These are phyloP conservation scores for Aspergillus calidoustus DNA, from an alignment of 2,329 filamentous ascomycete species.

Conservation along the genomic window DNA sequence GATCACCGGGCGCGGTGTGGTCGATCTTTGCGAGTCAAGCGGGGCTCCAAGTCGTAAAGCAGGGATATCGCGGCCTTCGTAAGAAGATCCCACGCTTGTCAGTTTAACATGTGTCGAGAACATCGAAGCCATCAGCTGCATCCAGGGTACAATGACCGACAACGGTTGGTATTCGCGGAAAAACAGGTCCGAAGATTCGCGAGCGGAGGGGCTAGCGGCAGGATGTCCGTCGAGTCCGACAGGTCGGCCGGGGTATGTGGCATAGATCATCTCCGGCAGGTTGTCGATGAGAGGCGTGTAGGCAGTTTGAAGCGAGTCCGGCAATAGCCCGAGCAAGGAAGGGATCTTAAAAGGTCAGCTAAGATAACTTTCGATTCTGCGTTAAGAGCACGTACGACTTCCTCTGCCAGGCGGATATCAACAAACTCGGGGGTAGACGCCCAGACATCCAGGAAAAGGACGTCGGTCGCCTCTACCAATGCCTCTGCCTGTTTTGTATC, in stretches of 20 bases:
- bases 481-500: slow-evolving; percentile 70
- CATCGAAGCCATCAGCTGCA: slow-evolving; percentile 86
- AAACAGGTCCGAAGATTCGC: slow-evolving; percentile 62
- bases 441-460: slow-evolving; percentile 89
- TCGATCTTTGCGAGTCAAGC: slow-evolving; percentile 50
- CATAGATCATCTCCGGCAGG: slow-evolving; percentile 74
- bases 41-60: slow-evolving; percentile 75
- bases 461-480: slow-evolving; percentile 72
- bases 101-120: slow-evolving; percentile 79
- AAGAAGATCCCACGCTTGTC: slow-evolving; percentile 79
- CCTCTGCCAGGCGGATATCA: slow-evolving; percentile 78
- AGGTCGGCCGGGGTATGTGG: slow-evolving; percentile 67
- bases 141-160: slow-evolving; percentile 85
- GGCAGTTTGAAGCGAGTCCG: slow-evolving; percentile 70
- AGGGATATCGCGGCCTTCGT: slow-evolving; percentile 83
- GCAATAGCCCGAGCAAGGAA: slow-evolving; percentile 78
- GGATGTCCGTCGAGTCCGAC: slow-evolving; percentile 32
- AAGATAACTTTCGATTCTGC: no score
- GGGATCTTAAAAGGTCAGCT: slow-evolving; percentile 55
- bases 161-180: slow-evolving; percentile 92
- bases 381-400: slow-evolving; percentile 62
- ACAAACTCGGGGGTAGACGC: slow-evolving; percentile 79
- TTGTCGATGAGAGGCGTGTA: slow-evolving; percentile 80
- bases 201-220: slow-evolving; percentile 35
- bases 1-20: slow-evolving; percentile 70